phyloP scores from a whole-genome alignment of 2,329 filamentous ascomycete genomes.

The Aspergillus sp. region DNA sequence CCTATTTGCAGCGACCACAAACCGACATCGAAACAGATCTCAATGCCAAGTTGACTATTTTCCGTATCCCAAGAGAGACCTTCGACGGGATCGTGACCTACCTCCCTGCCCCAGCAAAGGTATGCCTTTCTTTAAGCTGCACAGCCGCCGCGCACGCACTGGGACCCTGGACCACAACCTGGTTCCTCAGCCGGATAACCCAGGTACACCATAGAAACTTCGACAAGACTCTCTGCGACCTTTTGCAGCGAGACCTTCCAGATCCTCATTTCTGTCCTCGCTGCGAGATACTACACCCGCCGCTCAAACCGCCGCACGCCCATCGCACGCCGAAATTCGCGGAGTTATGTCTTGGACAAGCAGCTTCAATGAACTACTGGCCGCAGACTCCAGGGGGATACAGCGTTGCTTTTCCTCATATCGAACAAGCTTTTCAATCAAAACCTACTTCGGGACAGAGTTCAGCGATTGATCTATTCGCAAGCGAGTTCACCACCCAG shows the following conservation, averaged over 20 bases:
- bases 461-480: not conserved
- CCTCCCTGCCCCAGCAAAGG: not conserved
- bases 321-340: constrained; percentile 4
- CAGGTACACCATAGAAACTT: not conserved
- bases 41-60: not conserved
- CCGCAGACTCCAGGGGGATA: constrained; percentile 2
- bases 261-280: not conserved
- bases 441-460: not conserved
- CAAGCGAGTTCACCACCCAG: not conserved
- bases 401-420: constrained; percentile 3
- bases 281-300: constrained; percentile 4
- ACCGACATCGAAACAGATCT: not conserved
- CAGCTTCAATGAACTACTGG: constrained; percentile 4
- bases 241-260: not conserved
- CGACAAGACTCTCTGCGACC: not conserved
- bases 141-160: not conserved
- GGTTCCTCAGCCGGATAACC: not conserved
- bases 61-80: not conserved
- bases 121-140: constrained; percentile 6
- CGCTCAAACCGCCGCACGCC: not conserved
- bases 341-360: constrained; percentile 1
- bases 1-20: not conserved
- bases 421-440: not conserved
- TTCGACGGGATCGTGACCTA: constrained; percentile 1
- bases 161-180: not conserved